Percentiles rank a stretch among this genome's conserved stretches.
phyloP scores from a whole-genome alignment of 768 basidiomycete genomes.

The Scleroderma bovista region DNA sequence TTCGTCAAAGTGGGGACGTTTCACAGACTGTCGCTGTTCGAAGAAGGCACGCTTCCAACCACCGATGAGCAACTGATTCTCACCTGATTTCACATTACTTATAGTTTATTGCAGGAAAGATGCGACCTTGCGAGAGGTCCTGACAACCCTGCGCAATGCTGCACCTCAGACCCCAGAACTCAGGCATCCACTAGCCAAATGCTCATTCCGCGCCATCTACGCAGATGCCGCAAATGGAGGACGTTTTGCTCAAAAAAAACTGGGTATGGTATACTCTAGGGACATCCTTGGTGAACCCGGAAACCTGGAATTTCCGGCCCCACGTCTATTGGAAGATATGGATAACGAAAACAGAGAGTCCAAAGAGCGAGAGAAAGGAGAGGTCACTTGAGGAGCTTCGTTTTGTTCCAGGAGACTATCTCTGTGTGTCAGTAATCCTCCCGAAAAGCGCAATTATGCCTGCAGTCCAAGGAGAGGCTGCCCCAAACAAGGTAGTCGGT shows the following conservation, averaged over 20 bases:
- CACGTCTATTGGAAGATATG: conserved; percentile 53
- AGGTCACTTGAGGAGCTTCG: conserved; percentile 74
- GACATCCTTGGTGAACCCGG: conserved; percentile 83
- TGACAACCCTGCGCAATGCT: conserved; percentile 70
- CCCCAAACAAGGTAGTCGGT: conserved; percentile 26
- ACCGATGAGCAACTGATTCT: conserved; percentile 81
- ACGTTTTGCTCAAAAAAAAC: conserved; percentile 68
- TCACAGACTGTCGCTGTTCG: conserved; percentile 68
- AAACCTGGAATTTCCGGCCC: conserved; percentile 48
- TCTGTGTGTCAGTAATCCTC: conserved; percentile 67
- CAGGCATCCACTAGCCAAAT: conserved; percentile 76
- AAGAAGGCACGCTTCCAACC: conserved; percentile 70
- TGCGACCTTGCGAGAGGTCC: conserved; percentile 71
- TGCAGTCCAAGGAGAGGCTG: conserved; percentile 44
- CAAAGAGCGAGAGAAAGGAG: conserved; percentile 48
- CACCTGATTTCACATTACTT: conserved; percentile 26
- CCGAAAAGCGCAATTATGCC: conserved; percentile 50
- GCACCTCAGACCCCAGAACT: conserved; percentile 67
- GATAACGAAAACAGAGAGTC: conserved; percentile 27
- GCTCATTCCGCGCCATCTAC: conserved; percentile 75
- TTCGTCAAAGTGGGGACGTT: conserved; percentile 81
- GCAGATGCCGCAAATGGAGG: conserved; percentile 71
- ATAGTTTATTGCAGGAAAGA: conserved; percentile 54
- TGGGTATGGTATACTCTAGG: conserved; percentile 77
- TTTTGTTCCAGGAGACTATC: conserved; percentile 77